A percentile compares a stretch with the other conserved stretches of the same genome.
Evolutionary conservation across 148 eudicot genomes (phyloP).

Genomic region (Heliamphora exappendiculata): DNA sequence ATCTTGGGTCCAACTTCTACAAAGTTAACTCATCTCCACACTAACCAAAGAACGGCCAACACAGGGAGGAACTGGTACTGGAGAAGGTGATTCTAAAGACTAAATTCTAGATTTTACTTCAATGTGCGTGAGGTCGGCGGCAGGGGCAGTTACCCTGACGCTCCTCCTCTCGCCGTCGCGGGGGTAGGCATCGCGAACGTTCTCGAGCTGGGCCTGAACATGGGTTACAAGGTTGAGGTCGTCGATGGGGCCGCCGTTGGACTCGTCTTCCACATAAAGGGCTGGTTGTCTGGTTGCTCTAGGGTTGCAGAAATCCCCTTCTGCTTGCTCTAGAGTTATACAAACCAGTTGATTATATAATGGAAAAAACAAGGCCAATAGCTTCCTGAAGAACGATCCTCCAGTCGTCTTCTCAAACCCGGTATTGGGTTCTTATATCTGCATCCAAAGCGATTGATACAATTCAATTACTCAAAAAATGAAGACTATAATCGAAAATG

Average conservation of each 20-base stretch:
- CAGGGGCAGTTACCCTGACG: no score
- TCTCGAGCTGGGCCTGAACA: no score
- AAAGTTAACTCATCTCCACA: conserved; percentile 13
- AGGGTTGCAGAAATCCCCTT: no score
- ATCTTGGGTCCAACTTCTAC: neutral
- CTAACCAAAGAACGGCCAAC: conserved; percentile 96
- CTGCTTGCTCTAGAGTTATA: no score
- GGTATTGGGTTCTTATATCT: conserved; percentile 6
- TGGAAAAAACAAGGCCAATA: conserved; percentile 27
- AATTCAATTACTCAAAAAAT: neutral
- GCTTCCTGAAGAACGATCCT: neutral
- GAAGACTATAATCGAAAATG: neutral
- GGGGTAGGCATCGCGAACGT: no score
- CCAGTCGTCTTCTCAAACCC: neutral
- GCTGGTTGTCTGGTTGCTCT: no score
- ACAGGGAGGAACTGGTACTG: conserved; percentile 51
- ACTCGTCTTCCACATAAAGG: no score
- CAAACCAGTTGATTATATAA: conserved; percentile 39
- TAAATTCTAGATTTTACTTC: conserved; percentile 55
- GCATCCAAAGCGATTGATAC: conserved; percentile 16
- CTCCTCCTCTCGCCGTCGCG: no score
- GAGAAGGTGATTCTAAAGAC: conserved; percentile 39
- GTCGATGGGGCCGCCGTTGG: no score
- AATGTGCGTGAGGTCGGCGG: no score
- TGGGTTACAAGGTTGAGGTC: no score